phyloP scores from a whole-genome alignment of 495 filamentous ascomycete genomes.

The Evernia prunastri region DNA sequence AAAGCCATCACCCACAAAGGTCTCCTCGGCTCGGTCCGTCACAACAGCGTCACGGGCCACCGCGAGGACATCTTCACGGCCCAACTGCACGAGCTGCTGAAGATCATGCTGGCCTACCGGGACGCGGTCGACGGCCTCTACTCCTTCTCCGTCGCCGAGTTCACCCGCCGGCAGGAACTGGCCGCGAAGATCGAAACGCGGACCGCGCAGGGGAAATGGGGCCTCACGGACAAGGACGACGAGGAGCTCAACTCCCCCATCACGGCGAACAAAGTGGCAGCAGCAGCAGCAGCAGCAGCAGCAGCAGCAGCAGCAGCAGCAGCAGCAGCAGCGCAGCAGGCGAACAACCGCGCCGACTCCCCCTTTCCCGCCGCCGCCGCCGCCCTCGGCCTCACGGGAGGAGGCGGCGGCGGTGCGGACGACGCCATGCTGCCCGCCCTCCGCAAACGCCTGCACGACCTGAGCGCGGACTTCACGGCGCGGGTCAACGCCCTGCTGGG shows the following conservation, averaged over 20 bases:
- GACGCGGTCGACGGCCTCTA: slow-evolving; percentile 93
- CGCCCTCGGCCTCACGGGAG: slow-evolving; percentile 30
- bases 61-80: slow-evolving; percentile 79
- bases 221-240: slow-evolving; percentile 46
- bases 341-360: slow-evolving; percentile 24
- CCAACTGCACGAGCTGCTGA: slow-evolving; percentile 86
- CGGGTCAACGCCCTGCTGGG: slow-evolving; percentile 76
- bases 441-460: slow-evolving; percentile 58
- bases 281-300: too few species aligned
- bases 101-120: slow-evolving; percentile 88
- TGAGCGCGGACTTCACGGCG: slow-evolving; percentile 66
- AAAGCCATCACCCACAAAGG: slow-evolving; percentile 95
- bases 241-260: slow-evolving; percentile 26
- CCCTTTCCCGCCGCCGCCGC: slow-evolving; percentile 34
- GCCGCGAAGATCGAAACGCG: slow-evolving; percentile 64
- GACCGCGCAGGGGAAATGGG: slow-evolving; percentile 54
- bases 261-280: slow-evolving; percentile 7
- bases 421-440: slow-evolving; percentile 70
- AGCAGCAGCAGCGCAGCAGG: slow-evolving; percentile 20
- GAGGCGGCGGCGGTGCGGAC: slow-evolving; percentile 37
- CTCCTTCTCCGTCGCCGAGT: slow-evolving; percentile 87
- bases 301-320: too few species aligned
- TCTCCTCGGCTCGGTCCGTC: slow-evolving; percentile 62
- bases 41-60: slow-evolving; percentile 36
- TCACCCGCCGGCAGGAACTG: slow-evolving; percentile 80